Conservation (phyloP, 192 early-diverging fungal species). For the Backusella tuberculispora region DNA sequence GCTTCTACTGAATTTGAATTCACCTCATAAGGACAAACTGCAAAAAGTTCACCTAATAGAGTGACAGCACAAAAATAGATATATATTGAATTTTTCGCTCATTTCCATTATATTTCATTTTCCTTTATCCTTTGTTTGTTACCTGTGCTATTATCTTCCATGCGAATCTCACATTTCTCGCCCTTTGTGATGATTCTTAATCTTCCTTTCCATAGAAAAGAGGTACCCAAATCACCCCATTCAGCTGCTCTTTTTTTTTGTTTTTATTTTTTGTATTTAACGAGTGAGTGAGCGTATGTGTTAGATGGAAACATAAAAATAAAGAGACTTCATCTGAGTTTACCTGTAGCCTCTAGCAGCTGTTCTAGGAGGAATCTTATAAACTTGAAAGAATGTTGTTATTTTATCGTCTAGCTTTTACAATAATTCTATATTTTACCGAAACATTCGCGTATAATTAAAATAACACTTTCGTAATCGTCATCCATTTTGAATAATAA, state of each 20-base stretch:
- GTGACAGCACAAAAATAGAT: neutral
- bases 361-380: constrained; percentile 72
- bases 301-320: constrained; percentile 8
- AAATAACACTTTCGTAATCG: constrained; percentile 77
- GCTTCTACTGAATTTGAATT: constrained; percentile 72
- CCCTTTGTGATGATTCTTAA: constrained; percentile 71
- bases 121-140: neutral
- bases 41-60: constrained; percentile 79
- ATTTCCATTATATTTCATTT: neutral
- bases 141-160: constrained; percentile 69
- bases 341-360: constrained; percentile 70
- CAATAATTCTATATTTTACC: constrained; percentile 39
- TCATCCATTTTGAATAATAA: constrained; percentile 48
- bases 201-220: constrained; percentile 80
- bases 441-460: constrained; percentile 80
- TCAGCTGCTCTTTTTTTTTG: constrained; percentile 62
- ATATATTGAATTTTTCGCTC: neutral
- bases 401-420: neutral
- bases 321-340: neutral
- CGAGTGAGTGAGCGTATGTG: too few species aligned
- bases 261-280: too few species aligned
- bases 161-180: constrained; percentile 68
- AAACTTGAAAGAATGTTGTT: constrained; percentile 39
- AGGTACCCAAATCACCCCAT: constrained; percentile 72
- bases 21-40: constrained; percentile 73